phyloP scores from a whole-genome alignment of 306 rosid species.

The Malus fusca region DNA sequence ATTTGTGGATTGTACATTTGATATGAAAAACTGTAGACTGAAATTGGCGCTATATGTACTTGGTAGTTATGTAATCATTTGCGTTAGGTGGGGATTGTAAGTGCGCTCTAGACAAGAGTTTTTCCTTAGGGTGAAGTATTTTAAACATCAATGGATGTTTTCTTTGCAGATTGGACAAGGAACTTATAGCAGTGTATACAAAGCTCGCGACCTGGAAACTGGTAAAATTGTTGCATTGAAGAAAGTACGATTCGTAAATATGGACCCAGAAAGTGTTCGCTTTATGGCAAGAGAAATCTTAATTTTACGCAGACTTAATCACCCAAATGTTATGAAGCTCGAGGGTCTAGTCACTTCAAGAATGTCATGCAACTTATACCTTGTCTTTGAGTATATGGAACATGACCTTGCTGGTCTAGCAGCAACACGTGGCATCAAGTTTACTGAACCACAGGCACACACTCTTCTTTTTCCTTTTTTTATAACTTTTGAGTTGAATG shows the following conservation, averaged over 20 bases:
- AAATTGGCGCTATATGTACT: neutral
- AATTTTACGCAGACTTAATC: slow-evolving; percentile 86
- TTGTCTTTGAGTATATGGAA: slow-evolving; percentile 94
- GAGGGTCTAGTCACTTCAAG: slow-evolving; percentile 79
- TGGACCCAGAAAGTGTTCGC: slow-evolving; percentile 82
- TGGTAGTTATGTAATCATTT: neutral
- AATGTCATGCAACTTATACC: slow-evolving; percentile 72
- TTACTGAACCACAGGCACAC: slow-evolving; percentile 72
- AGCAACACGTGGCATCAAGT: slow-evolving; percentile 50
- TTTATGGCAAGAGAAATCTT: slow-evolving; percentile 93
- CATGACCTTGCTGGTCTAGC: slow-evolving; percentile 84
- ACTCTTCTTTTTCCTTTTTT: neutral
- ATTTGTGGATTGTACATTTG: neutral
- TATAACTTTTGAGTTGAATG: neutral
- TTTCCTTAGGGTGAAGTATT: neutral
- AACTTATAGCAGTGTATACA: slow-evolving; percentile 85
- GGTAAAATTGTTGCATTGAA: slow-evolving; percentile 83
- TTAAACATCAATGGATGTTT: neutral
- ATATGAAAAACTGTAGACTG: neutral
- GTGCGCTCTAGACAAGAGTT: neutral
- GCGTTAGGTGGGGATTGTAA: neutral
- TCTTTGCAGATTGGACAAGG: slow-evolving; percentile 82
- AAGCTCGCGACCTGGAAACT: slow-evolving; percentile 75
- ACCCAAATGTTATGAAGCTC: slow-evolving; percentile 92
- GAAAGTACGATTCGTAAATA: slow-evolving; percentile 77